Conservation (phyloP, 2,329 filamentous ascomycete genomes). For the Aspergillus sclerotialis region DNA sequence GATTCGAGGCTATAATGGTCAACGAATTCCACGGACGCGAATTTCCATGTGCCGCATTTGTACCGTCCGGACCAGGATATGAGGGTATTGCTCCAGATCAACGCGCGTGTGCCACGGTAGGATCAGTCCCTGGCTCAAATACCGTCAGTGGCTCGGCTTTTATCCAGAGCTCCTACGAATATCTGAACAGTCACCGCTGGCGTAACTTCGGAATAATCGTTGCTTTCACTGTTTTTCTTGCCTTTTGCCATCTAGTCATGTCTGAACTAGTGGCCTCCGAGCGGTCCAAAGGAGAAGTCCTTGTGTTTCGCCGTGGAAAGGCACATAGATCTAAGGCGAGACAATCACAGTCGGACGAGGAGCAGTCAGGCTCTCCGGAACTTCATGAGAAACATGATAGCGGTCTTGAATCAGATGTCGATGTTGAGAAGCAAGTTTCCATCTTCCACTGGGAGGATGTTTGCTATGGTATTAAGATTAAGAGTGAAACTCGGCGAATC, state of each 20-base stretch:
- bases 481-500: slow-evolving; percentile 62
- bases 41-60: slow-evolving; percentile 43
- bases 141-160: slow-evolving; percentile 55
- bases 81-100: slow-evolving; percentile 21
- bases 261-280: slow-evolving; percentile 46
- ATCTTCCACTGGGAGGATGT: slow-evolving; percentile 78
- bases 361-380: no score
- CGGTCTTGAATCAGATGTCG: no score
- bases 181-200: slow-evolving; percentile 56
- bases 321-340: slow-evolving; percentile 5
- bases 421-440: no score
- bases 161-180: slow-evolving; percentile 48
- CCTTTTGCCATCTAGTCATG: slow-evolving; percentile 47
- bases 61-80: slow-evolving; percentile 38
- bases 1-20: slow-evolving; percentile 71
- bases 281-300: slow-evolving; percentile 66
- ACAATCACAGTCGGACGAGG: slow-evolving; percentile 2
- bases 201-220: slow-evolving; percentile 61
- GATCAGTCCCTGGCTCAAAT: slow-evolving; percentile 45
- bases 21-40: slow-evolving; percentile 66
- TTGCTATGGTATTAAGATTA: slow-evolving; percentile 71
- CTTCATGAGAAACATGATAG: no score
- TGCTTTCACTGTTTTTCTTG: slow-evolving; percentile 54
- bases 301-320: slow-evolving; percentile 60
- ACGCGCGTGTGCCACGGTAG: slow-evolving; percentile 52